Percentiles rank a stretch among this genome's conserved stretches.
Evolutionary conservation across 176 grass and related monocot genomes (phyloP).

Genomic region (sorghum (Sorghum bicolor)): DNA sequence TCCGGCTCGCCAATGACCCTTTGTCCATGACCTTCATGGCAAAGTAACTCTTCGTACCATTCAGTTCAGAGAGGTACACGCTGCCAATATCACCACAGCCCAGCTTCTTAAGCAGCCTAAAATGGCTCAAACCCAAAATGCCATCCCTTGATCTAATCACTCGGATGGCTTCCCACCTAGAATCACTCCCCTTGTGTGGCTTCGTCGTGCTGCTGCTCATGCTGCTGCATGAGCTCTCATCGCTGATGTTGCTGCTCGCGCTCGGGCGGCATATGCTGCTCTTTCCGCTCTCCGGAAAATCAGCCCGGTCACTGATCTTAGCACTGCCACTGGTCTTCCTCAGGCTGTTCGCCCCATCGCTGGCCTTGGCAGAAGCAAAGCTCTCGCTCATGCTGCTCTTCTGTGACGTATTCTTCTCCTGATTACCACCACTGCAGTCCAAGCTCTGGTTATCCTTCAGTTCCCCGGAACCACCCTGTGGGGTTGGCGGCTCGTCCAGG

Average conservation of each 20-base stretch:
- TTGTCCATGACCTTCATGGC: constrained; percentile 89
- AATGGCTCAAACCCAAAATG: constrained; percentile 62
- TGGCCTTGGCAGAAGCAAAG: constrained; percentile 62
- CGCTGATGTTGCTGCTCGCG: constrained; percentile 62
- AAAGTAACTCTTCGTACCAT: constrained; percentile 65
- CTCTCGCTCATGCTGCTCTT: constrained; percentile 67
- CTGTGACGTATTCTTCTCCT: constrained; percentile 48
- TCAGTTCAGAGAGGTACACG: constrained; percentile 64
- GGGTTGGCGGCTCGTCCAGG: constrained; percentile 27
- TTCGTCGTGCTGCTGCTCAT: constrained; percentile 52
- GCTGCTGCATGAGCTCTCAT: constrained; percentile 70
- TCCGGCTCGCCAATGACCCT: constrained; percentile 59
- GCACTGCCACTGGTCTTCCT: constrained; percentile 48
- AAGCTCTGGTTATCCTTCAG: constrained; percentile 27
- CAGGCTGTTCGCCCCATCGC: constrained; percentile 45
- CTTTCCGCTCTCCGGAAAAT: constrained; percentile 57
- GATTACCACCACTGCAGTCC: constrained; percentile 30
- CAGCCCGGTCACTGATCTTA: constrained; percentile 49
- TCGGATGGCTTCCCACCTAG: constrained; percentile 67
- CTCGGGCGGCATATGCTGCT: constrained; percentile 71
- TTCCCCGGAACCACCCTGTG: constrained; percentile 30
- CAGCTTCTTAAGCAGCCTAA: constrained; percentile 64
- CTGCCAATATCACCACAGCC: constrained; percentile 77
- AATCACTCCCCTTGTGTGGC: constrained; percentile 62
- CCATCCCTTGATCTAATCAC: constrained; percentile 53